phyloP scores from a whole-genome alignment of 164 flowering plant genomes.

The Berberis thunbergii region DNA sequence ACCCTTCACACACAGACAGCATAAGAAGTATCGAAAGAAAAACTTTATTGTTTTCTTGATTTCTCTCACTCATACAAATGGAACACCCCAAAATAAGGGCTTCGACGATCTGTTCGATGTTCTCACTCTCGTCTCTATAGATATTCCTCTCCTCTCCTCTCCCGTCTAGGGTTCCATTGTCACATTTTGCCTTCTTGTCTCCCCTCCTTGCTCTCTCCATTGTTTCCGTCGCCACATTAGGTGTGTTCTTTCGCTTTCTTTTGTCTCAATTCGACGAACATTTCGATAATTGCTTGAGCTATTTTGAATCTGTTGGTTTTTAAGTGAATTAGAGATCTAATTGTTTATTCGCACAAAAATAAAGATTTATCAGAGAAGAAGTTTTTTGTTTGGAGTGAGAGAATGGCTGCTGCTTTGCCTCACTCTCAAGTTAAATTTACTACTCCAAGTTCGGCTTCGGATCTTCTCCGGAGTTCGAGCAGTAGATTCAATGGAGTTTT shows the following conservation, averaged over 20 bases:
- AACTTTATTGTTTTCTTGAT: neutral
- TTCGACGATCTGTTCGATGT: slow-evolving; percentile 23
- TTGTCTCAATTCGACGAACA: neutral
- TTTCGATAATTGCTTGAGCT: too few relatives aligned
- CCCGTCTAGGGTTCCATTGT: neutral
- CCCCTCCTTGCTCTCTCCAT: neutral
- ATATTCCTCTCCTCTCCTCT: neutral
- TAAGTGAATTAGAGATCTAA: neutral
- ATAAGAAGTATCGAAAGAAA: slow-evolving; percentile 42
- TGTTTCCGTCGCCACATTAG: neutral
- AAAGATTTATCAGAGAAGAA: neutral
- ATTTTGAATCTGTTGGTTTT: neutral
- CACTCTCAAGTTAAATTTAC: slow-evolving; percentile 30
- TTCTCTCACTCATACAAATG: neutral
- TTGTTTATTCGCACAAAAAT: neutral
- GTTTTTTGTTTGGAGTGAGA: neutral
- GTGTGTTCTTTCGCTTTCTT: neutral
- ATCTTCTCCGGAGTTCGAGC: slow-evolving; percentile 53
- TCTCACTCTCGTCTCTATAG: slow-evolving; percentile 5
- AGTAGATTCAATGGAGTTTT: slow-evolving; percentile 39
- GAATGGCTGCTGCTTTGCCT: slow-evolving; percentile 24
- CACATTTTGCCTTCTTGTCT: neutral
- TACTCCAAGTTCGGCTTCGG: slow-evolving; percentile 46
- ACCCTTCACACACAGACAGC: neutral
- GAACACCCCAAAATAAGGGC: neutral